Conservation (phyloP, 1,139 yeast species). For the Wickerhamomyces sp. region DNA sequence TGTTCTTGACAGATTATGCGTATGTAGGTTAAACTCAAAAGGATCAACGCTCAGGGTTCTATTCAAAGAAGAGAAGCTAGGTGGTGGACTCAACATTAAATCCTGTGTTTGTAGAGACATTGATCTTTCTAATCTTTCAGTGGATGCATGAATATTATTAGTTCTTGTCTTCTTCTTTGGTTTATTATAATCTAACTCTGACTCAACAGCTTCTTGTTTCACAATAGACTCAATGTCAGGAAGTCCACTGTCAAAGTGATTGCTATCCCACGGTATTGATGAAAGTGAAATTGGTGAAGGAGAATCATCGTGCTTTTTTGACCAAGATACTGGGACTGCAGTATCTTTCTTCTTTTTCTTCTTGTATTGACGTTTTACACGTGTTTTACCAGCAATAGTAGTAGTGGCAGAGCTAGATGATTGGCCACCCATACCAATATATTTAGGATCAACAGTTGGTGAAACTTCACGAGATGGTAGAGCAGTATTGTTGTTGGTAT, state of each 20-base stretch:
- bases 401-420: neutral
- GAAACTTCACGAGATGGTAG: conserved; percentile 22
- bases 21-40: conserved; percentile 3
- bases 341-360: conserved; percentile 19
- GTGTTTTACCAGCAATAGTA: neutral
- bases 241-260: conserved; percentile 1
- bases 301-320: conserved; percentile 7
- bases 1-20: conserved; percentile 8
- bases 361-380: conserved; percentile 17
- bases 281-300: conserved; percentile 26
- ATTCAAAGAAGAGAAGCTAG: conserved; percentile 7
- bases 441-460: conserved; percentile 30
- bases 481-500: neutral
- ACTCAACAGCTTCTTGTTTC: conserved; percentile 1
- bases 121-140: conserved; percentile 13
- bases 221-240: conserved; percentile 9
- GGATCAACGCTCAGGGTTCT: conserved; percentile 9
- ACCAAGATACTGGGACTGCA: no score
- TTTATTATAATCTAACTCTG: conserved; percentile 6
- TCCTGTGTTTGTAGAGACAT: conserved; percentile 12
- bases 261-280: conserved; percentile 11
- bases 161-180: conserved; percentile 12
- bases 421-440: conserved; percentile 14
- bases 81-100: conserved; percentile 10
- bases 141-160: neutral